phyloP scores from a whole-genome alignment of 2,329 filamentous ascomycete genomes.

The Phialocephala sp. region DNA sequence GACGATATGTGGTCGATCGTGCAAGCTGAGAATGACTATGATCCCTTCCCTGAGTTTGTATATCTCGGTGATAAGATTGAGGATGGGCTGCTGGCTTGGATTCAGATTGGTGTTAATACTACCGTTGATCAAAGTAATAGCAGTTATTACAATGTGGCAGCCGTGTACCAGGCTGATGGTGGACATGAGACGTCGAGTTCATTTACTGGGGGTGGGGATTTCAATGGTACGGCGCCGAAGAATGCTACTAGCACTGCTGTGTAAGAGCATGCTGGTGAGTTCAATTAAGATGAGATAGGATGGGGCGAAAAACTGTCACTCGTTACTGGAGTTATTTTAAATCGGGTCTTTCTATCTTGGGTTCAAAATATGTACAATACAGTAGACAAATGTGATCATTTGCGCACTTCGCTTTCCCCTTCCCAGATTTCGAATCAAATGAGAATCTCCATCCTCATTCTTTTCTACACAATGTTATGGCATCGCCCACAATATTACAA shows the following conservation, averaged over 20 bases:
- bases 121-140: conserved; percentile 37
- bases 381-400: too few relatives aligned
- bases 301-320: too few relatives aligned
- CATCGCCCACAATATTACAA: too few relatives aligned
- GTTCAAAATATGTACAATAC: too few relatives aligned
- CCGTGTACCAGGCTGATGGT: conserved; percentile 27
- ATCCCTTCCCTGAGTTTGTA: conserved; percentile 60
- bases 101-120: conserved; percentile 51
- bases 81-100: conserved; percentile 57
- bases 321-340: too few relatives aligned
- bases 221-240: conserved; percentile 22
- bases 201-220: conserved; percentile 11
- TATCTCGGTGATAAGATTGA: conserved; percentile 54
- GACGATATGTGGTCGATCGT: conserved; percentile 52
- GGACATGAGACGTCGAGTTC: conserved; percentile 21
- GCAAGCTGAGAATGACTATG: conserved; percentile 52
- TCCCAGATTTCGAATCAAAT: too few relatives aligned
- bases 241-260: conserved; percentile 7
- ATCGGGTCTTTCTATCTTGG: too few relatives aligned
- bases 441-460: too few relatives aligned
- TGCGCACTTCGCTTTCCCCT: too few relatives aligned
- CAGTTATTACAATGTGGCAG: conserved; percentile 29
- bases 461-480: too few relatives aligned
- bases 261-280: too few relatives aligned
- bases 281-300: too few relatives aligned